Evolutionary conservation across 805 yeast genomes (phyloP), one percentile per base, ranked within the genome.

Genomic region (Metschnikowia santaceciliae): DNA sequence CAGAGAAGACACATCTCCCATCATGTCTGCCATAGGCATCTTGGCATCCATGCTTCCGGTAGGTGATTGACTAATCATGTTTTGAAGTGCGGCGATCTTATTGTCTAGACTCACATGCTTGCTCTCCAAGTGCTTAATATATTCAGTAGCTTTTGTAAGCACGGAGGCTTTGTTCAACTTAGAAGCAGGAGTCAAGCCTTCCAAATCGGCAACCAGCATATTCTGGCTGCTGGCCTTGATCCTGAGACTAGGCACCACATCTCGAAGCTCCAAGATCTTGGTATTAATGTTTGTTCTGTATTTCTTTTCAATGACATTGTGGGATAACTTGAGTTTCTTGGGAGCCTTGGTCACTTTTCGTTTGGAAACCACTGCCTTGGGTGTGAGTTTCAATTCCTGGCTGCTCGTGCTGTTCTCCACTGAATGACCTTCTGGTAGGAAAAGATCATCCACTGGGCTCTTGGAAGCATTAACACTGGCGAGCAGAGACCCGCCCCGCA

Each of bases 101-200:
- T 66, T 66, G 49, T 60, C 69, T 55, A 83, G 72, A 1, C 63
- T 46, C 1, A 75, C 79, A 59, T 83, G 83, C 60, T 84, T 85
- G 54, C 67, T 65, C 56, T 87, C 90, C 64, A 87, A 72, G 65
- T 86, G 91, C 56, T 78, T 80, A 55, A 87, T 86, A 61, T 87
- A 87, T 64, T 87, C 94, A 3, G 87, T 82, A 1, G 92, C 88
- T 60, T 87, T 87, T 26, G 86, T 74, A 53, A 87, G 70, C 44
- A 87, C 86, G 14, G 88, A 82, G 2, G 92, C 94, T 63, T 87
- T 87, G 66, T 86, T 87, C 54, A 87, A 71, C 59, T 87, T 87
- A 54, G 80, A 77, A 3, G 95, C 92, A 0, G 92, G 91, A 44
- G 81, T 79, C 51, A 87, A 72, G 2, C 92, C 92, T 63, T 87